Evolutionary conservation across 2,329 filamentous ascomycete genomes (phyloP), one percentile per base, ranked within the genome.

Genomic region (Septoria petroselini): DNA sequence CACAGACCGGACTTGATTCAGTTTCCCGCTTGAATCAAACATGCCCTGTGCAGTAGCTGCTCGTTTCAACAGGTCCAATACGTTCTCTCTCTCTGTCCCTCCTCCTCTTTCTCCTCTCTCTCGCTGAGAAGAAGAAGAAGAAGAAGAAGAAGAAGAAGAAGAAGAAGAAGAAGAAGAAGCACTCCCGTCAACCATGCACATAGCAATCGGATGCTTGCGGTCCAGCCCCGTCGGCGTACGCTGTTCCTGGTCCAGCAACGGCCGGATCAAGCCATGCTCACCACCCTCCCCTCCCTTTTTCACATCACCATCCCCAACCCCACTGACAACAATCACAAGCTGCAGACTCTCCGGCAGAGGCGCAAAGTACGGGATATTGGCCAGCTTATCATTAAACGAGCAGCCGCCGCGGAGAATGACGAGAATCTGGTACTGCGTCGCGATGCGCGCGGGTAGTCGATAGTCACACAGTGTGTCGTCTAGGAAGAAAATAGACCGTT

Each of bases 391-490:
- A 29, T 81, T 84, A 68, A 97, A 97, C 18, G 80, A 85, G 71
- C 93, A 98, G 1, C 82, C 83, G 31, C 93, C 91, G 4, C 93
- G 83, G 21, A 81, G 83, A 61, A 97, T 76, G 41, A 95, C 80
- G 52, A 98, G 83, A 52, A 97, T 75, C 43, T 95, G 84, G 70
- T 95, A 71, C 1, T 67, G 70, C 33, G 73, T 74, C 0, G 74
- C 75, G 2, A 83, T 68, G 6, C 73, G 67, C 1, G 73, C 60
- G 9, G 80, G 68, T 45, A 88, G 69, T 52, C 76, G 68, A 38
- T 58, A 38, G 50, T 74, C 73, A 68, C 91, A 93, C 7, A 83
- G 79, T 12, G 85, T 73, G 47, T 76, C 85, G 7, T 84, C 84
- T 15, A 91, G 78, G 70, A 84, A 91, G 58, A 94, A 55, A 48